Evolutionary conservation across 495 filamentous ascomycete species (phyloP).

Genomic region (Hyaloscypha bicolor): DNA sequence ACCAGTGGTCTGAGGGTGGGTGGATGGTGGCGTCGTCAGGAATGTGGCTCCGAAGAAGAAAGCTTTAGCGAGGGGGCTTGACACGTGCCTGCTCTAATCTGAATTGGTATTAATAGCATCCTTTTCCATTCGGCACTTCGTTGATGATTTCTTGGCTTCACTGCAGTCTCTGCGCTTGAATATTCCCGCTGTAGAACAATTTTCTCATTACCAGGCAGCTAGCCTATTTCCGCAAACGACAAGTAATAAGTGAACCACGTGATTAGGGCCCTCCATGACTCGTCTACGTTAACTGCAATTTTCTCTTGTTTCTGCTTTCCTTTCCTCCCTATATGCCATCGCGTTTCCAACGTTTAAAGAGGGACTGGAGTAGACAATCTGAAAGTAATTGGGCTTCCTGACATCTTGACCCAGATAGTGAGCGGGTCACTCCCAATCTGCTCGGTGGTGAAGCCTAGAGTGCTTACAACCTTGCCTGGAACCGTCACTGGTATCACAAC

Average conservation of each 20-base stretch:
- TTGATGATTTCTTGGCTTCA: too few species aligned
- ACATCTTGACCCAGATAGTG: slow-evolving; percentile 58
- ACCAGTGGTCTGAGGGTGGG: too few species aligned
- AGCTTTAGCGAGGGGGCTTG: too few species aligned
- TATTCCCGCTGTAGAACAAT: too few species aligned
- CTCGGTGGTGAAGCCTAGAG: slow-evolving; percentile 50
- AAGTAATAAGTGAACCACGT: not conserved
- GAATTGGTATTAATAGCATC: too few species aligned
- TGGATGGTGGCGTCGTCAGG: too few species aligned
- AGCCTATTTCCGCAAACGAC: too few species aligned
- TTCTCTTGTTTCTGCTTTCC: not conserved
- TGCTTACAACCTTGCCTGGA: slow-evolving; percentile 44
- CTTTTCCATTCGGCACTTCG: too few species aligned
- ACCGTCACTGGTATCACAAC: slow-evolving; percentile 60
- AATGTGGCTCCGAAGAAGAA: too few species aligned
- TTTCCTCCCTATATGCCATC: not conserved
- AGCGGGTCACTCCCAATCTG: slow-evolving; percentile 59
- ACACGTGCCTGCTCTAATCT: too few species aligned
- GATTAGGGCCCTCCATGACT: not conserved
- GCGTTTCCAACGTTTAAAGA: not conserved
- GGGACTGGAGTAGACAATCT: slow-evolving; percentile 50
- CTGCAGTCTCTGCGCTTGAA: too few species aligned
- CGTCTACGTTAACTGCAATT: slow-evolving; percentile 3
- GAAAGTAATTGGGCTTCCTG: slow-evolving; percentile 54
- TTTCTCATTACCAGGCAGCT: too few species aligned